Evolutionary conservation across 768 basidiomycete genomes (phyloP), one percentile per base, ranked within the genome.

Genomic region (Trametes cinnabarina): DNA sequence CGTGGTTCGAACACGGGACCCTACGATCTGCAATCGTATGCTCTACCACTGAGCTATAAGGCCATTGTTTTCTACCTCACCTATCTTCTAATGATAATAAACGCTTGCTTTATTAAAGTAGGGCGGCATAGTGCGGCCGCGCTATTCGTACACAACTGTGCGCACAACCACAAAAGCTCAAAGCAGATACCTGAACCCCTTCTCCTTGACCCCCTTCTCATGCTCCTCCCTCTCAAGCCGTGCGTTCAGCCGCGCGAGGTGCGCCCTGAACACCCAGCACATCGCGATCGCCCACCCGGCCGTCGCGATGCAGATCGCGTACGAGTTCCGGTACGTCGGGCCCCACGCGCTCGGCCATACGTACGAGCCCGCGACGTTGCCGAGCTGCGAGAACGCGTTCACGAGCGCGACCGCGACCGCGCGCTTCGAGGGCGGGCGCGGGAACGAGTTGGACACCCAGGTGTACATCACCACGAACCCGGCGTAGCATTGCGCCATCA

Each of bases 401-500:
- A 94, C 82, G 59, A 90, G 73, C 1, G 92, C 93, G 47, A 96
- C 77, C 12, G 87, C 87, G n/a, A 94, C 87, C 2, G 93, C 89
- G 4, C 93, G 85, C 72, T 94, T 95, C n/a, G 87, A 84, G 4
- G 91, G 80, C 23, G 93, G 86, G n/a, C 83, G 82, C 25, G 91
- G 83, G 73, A 96, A 77, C 15, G 78, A 77, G 60, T 78, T 82
- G 49, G 77, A 78, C 51, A 81, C 74, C 83, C 79, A 81, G 5
- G 79, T 73, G 68, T 74, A 73, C 65, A 88, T 85, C 53, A 80
- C 79, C 61, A 92, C 82, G 71, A 87, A 90, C 4, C 82, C 90
- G 0, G 86, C 77, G 64, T 88, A 90, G 0, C 83, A 83, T 63
- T 86, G 84, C 4, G 88, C 85, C 83, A 90, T 87, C 41, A 92